Evolutionary conservation across 306 rosid species (phyloP), one percentile per base, ranked within the genome.

Genomic region (Spatholobus suberectus): DNA sequence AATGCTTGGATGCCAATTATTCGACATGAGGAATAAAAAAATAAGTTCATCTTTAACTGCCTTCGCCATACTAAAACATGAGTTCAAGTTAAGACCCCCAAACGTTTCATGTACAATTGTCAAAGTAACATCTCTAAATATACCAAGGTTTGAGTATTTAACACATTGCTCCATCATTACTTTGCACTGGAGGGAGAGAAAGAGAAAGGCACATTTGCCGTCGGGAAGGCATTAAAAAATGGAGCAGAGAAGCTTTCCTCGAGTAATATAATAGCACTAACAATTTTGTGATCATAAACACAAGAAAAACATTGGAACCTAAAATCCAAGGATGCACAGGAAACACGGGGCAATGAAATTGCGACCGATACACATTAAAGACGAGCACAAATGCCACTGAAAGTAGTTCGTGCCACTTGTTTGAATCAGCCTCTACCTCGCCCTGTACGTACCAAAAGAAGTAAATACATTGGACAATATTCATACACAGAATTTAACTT

Each of bases 381-480:
- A 75, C 18, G 55, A 73, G 82, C 75, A 74, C 61, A 58, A 40
- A 83, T 49, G 91, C 86, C 78, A 67, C 73, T 29, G 70, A 46
- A 21, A 63, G 77, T 18, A 72, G 62, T 44, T 77, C 57, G 37
- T 21, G 9, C 18, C 57, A 78, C 70, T 74, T 82, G 75, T 52
- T 29, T 5, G 54, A 82, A 86, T 86, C 85, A 89, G 43, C 90
- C 94, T 65, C 92, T 90, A 44, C 96, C 94, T 59, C 96, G 85
- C 18, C 96, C 96, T 80, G 85, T 87, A 84, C 90, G 89, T 88
- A 82, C 73, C 21, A 70, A 27, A 71, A 61, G 15, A 78, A 62
- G 47, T 9, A 70, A 55, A 63, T 69, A 66, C 34, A 65, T 14
- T 27, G 38, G 77, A 44, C 63, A 57, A 73, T 69, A 46, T 67